These are phyloP conservation scores for Alternaria atra DNA, from an alignment of 2,329 filamentous ascomycete species.

Conservation along the genomic window DNA sequence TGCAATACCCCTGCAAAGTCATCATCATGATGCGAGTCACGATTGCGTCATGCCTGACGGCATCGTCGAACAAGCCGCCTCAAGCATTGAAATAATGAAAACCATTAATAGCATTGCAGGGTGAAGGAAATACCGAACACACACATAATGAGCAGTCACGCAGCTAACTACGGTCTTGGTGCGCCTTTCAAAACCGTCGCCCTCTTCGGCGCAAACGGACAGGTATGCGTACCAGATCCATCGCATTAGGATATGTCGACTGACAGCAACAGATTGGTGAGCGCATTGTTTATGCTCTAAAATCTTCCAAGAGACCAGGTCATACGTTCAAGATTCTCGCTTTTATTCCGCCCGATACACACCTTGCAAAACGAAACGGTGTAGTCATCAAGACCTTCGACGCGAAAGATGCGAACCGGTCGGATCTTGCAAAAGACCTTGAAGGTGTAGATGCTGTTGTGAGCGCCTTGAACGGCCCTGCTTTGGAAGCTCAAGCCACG, in stretches of 20 bases:
- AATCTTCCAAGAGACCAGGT: neutral
- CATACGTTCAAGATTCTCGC: slow-evolving; percentile 22
- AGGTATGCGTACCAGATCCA: neutral
- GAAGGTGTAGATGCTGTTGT: slow-evolving; percentile 33
- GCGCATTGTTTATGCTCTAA: slow-evolving; percentile 14
- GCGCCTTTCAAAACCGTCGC: neutral
- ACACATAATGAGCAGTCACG: neutral
- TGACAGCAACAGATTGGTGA: slow-evolving; percentile 8
- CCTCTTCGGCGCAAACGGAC: slow-evolving; percentile 25
- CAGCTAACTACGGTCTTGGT: neutral
- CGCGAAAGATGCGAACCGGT: neutral
- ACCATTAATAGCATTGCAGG: neutral
- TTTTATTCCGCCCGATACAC: neutral
- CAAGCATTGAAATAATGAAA: neutral
- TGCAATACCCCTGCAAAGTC: neutral
- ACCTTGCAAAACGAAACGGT: neutral
- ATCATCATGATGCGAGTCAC: neutral
- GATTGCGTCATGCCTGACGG: slow-evolving; percentile 8
- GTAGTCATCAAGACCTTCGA: neutral
- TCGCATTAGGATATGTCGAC: neutral
- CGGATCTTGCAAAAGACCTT: slow-evolving; percentile 19
- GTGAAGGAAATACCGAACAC: neutral
- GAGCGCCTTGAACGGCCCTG: slow-evolving; percentile 33
- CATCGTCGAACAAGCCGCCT: neutral
- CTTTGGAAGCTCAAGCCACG: slow-evolving; percentile 22